Conservation (phyloP, 495 filamentous ascomycete genomes). For the Choiromyces venosus region DNA sequence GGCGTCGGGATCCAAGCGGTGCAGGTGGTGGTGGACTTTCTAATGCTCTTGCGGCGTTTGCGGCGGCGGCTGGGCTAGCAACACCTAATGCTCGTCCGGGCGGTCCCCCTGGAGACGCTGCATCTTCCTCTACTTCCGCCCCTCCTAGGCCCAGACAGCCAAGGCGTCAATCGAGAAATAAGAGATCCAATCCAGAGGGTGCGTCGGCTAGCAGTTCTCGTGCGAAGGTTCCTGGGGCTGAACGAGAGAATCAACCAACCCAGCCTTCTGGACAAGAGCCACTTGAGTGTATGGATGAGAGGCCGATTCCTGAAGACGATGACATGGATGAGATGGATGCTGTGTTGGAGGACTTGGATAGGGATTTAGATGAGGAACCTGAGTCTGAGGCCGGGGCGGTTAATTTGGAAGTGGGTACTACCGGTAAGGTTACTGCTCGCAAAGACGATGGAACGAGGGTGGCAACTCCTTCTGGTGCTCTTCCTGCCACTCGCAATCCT, state of each 20-base stretch:
- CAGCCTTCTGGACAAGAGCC: slow-evolving; percentile 54
- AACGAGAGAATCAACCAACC: slow-evolving; percentile 44
- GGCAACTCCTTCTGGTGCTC: slow-evolving; percentile 71
- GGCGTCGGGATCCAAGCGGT: slow-evolving; percentile 46
- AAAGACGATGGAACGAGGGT: slow-evolving; percentile 92
- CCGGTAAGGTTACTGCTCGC: slow-evolving; percentile 88
- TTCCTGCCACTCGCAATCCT: slow-evolving; percentile 45
- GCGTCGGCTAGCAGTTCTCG: slow-evolving; percentile 40
- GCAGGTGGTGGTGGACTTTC: slow-evolving; percentile 61
- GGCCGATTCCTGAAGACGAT: slow-evolving; percentile 71
- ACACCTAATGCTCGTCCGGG: slow-evolving; percentile 44
- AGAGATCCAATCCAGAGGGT: slow-evolving; percentile 23
- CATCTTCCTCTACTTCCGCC: slow-evolving; percentile 38
- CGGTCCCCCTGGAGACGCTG: slow-evolving; percentile 40
- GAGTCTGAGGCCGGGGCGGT: slow-evolving; percentile 77
- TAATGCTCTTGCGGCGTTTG: slow-evolving; percentile 68
- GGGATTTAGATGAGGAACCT: slow-evolving; percentile 66
- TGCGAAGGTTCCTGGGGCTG: slow-evolving; percentile 31
- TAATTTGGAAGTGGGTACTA: slow-evolving; percentile 84
- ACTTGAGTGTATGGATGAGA: slow-evolving; percentile 92
- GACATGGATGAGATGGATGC: slow-evolving; percentile 71
- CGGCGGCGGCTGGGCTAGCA: slow-evolving; percentile 60
- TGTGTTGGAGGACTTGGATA: slow-evolving; percentile 84
- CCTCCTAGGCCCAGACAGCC: slow-evolving; percentile 40
- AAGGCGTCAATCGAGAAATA: slow-evolving; percentile 37